Base-by-base conservation (phyloP, 2,329 filamentous ascomycete species). In the Samsoniella hepiali region DNA sequence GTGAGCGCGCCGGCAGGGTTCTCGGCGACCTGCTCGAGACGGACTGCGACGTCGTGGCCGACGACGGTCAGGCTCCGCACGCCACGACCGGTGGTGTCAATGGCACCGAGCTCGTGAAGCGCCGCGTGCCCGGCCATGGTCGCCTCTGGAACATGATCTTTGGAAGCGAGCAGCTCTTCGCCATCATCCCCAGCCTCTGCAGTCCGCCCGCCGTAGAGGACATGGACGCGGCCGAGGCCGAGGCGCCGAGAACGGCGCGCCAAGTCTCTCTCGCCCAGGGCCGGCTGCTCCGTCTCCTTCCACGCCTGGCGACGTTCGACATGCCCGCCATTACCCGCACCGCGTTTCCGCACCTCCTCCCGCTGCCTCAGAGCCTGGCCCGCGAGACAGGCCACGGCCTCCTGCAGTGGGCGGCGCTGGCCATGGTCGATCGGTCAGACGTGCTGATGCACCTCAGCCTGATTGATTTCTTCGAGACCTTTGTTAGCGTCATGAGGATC, bases 141-240 rank as follows among this genome's bases (percentile, higher is more conserved):
- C 72, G 77, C 1, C 72, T 88, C 54, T 88, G 85, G 85, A 72
- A 76, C 11, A 74, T 83, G 3, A 70, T 88, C 5, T 79, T 87
- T 53, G 73, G 76, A 31, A 77, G 82, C 53, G 72, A 71, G 1
- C 72, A 78, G 13, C 71, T 79, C 31, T 81, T 85, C 66, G 68
- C 71, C 4, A 71, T 81, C n/a, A 72, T 87, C 27, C 74, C 81
- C 17, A 58, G 65, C 1, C 63, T 69, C 32, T 76, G 74, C 68
- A 58, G 64, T 73, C 72, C 67, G 63, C 67, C 1, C 73, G 73
- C 38, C 55, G 68, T 1, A 75, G 78, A 38, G 47, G 54, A 31
- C 27, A 6, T 29, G 22, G 29, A 17, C 47, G 58, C 11, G 57
- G 65, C 27, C 38, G 13, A 3, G 29, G 3, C 13, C 11, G 44